A percentile compares a stretch with the other conserved stretches of the same genome.
Conservation (phyloP, 805 yeast genomes). For the Kodamaea nitidulidarum region DNA sequence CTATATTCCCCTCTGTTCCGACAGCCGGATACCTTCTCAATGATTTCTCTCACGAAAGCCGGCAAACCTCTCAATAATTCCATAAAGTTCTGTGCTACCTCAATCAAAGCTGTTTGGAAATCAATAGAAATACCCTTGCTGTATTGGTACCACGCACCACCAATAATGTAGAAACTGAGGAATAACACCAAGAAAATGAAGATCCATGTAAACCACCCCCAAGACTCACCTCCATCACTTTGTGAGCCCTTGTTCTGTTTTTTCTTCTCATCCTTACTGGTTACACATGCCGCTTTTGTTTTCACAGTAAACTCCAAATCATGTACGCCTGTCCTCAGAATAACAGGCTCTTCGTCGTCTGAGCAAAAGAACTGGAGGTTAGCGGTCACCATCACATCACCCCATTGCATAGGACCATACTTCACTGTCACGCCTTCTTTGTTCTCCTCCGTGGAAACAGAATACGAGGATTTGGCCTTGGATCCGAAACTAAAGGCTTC, state of each 20-base stretch:
- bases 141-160: constrained; percentile 73
- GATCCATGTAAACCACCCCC: constrained; percentile 83
- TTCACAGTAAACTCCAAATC: constrained; percentile 24
- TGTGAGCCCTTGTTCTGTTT: constrained; percentile 24
- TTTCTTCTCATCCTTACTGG: constrained; percentile 27
- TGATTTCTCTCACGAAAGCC: constrained; percentile 61
- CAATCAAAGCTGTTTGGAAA: constrained; percentile 67
- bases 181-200: constrained; percentile 70
- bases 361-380: constrained; percentile 47
- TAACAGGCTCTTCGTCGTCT: constrained; percentile 12
- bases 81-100: constrained; percentile 63
- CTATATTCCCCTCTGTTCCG: constrained; percentile 83
- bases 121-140: constrained; percentile 68
- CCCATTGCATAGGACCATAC: constrained; percentile 67
- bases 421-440: constrained; percentile 30
- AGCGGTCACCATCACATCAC: constrained; percentile 49
- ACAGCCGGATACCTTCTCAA: constrained; percentile 59
- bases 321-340: constrained; percentile 14
- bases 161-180: constrained; percentile 66
- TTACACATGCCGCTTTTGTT: constrained; percentile 40
- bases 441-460: constrained; percentile 26
- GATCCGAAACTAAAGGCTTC: constrained; percentile 60
- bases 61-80: constrained; percentile 61
- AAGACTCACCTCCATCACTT: constrained; percentile 40
- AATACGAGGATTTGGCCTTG: constrained; percentile 30